A percentile compares a stretch with the other conserved stretches of the same genome.
phyloP scores from a whole-genome alignment of 345 rosid species.

The Punica granatum region DNA sequence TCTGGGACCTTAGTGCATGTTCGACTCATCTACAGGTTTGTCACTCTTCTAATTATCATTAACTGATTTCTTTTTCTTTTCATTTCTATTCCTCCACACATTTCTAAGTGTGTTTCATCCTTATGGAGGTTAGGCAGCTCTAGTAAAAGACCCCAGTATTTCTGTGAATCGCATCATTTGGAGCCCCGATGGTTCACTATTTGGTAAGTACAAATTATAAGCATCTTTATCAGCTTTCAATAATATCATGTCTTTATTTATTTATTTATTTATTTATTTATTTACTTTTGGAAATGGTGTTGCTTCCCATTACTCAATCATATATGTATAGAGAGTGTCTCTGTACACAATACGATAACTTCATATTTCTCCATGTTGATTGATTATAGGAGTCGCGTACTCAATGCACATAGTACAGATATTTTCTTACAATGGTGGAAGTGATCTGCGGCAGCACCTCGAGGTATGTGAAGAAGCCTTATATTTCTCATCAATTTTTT shows the following conservation, averaged over 20 bases:
- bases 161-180: conserved; percentile 60
- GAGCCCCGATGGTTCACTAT: conserved; percentile 60
- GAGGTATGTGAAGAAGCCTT: conserved; percentile 14
- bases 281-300: neutral
- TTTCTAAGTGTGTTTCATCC: neutral
- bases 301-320: too few relatives aligned
- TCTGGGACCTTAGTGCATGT: conserved; percentile 21
- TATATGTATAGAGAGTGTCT: too few relatives aligned
- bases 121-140: conserved; percentile 22
- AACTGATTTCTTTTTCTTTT: neutral
- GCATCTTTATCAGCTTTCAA: neutral
- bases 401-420: conserved; percentile 25
- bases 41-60: neutral
- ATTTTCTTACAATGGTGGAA: conserved; percentile 19
- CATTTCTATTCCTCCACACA: neutral
- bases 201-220: conserved; percentile 17
- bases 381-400: conserved; percentile 27
- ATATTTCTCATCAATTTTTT: neutral
- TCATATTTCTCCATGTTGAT: neutral
- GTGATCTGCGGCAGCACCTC: conserved; percentile 18
- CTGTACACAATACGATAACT: too few relatives aligned
- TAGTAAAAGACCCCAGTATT: conserved; percentile 29
- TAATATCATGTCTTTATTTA: neutral
- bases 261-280: conserved; percentile 1
- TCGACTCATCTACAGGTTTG: conserved; percentile 20